Base-by-base conservation (phyloP, 208 protist species). In the Histomonas meleagridis region DNA sequence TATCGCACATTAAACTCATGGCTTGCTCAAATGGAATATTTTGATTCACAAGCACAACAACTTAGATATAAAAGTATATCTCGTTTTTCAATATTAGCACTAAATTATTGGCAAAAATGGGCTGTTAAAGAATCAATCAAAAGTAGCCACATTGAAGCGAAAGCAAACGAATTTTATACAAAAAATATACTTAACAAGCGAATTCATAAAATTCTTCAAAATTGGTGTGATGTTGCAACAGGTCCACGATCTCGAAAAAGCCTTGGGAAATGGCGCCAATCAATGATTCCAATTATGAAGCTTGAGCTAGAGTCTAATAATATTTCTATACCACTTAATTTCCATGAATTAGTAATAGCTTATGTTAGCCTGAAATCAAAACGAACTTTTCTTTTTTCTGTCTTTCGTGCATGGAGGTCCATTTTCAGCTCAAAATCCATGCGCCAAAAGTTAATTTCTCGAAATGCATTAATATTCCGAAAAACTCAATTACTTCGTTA, bases 201-300 rank as follows among this genome's bases (percentile, higher is more conserved):
- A n/a, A 43, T 57, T 28, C 18, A 32, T 12, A 12, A 46, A n/a
- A 46, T 48, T 51, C 7, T 86, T 9, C 0, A 51, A 32, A 43
- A 32, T 21, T 86, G 76, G 76, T 38, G 46, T 14, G 76, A 86
- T 16, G 38, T 51, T 21, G 40, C 76, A 9, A 86, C 10, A 18
- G 76, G 76, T 7, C 46, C 76, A 51, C 23, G 76, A 55, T 86
- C 76, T 18, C 76, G 76, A 1, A 86, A 86, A 55, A 18, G 46
- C 0, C 43, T 86, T 14, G n/a, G 16, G 0, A 38, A 32, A 28
- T 86, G 76, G 76, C 40, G 76, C 18, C 43, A 43, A 55, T 86
- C 76, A 23, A 86, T 86, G 76, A n/a, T 86, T 86, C 76, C 76
- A 10, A 40, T 51, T 10, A 86, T 86, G 76, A 86, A 86, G 55